Evolutionary conservation across 129 eudicot species (phyloP), one percentile per base, ranked within the genome.

Genomic region (Solidago caesia): DNA sequence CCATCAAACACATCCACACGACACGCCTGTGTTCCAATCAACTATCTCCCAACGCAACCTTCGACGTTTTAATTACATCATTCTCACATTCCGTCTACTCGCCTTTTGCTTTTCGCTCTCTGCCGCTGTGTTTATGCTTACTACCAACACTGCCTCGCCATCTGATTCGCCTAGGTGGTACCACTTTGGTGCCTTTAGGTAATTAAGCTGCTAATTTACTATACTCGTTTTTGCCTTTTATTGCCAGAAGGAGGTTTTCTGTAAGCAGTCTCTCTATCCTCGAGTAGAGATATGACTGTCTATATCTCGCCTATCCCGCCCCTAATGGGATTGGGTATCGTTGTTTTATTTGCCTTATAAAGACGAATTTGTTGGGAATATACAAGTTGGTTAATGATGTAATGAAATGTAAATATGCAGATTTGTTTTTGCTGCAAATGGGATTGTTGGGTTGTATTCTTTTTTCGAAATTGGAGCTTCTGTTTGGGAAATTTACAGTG

Each of bases 111-210:
- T 85, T 84, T 78, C 92, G 2, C 79, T 87, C 42, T 79, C 96
- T 29, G 75, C 96, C 29, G 82, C 89, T 12, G 75, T 87, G 2
- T 89, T 89, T 73, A 87, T 87, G 88, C 85, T 89, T 74, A 75
- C 91, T 44, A 89, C 76, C 67, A 75, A 83, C 44, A 74, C 74
- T 53, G 49, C 77, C 14, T 27, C 72, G 29, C 27, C 39, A 42
- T 6, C 68, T 11, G 67, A 43, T 64, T 64, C 84, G 4, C 89
- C 87, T 61, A 85, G 67, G 39, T 89, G 89, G 89, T 57, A 76
- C 82, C 78, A 87, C 56, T 89, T 84, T 58, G 92, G 83, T 25
- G 86, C 92, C 26, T 86, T 82, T 71, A 83, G 96, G 91, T 89
- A 80, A 33, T 13, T 25, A 47, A 47, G 16, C 43, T 70, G 51